Evolutionary conservation across 75 land plant genomes (phyloP).

Genomic region (Gnetum montanum): DNA sequence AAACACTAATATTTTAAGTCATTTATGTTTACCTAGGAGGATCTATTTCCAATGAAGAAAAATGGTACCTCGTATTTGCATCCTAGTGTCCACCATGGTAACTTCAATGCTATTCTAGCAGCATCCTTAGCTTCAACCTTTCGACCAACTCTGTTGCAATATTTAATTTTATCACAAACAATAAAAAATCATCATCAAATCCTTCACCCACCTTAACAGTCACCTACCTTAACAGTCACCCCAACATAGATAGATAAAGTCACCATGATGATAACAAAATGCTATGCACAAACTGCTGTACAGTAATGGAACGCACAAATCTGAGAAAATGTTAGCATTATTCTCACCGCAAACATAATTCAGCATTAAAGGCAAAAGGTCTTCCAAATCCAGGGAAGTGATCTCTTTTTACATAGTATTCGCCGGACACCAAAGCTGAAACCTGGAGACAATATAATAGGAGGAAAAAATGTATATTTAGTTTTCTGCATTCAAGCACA

Average conservation of each 20-base stretch:
- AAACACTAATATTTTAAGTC: not conserved
- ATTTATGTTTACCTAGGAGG: not conserved
- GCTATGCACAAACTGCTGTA: too few relatives aligned
- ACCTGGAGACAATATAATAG: constrained; percentile 42
- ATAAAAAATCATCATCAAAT: too few relatives aligned
- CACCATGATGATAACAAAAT: too few relatives aligned
- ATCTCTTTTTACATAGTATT: constrained; percentile 65
- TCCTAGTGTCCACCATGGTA: constrained; percentile 99
- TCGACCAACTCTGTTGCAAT: constrained; percentile 57
- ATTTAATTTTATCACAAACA: not conserved
- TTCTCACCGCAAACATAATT: constrained; percentile 69
- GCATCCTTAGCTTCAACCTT: constrained; percentile 83
- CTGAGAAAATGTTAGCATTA: not conserved
- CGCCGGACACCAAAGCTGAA: constrained; percentile 89
- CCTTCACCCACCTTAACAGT: too few relatives aligned
- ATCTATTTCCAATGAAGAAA: not conserved
- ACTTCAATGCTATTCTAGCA: constrained; percentile 74
- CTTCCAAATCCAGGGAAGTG: constrained; percentile 94
- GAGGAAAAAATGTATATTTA: not conserved
- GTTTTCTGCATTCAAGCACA: not conserved
- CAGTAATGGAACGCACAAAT: constrained; percentile 1
- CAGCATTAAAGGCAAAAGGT: constrained; percentile 84
- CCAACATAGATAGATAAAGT: not conserved
- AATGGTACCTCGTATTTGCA: constrained; percentile 51
- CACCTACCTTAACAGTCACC: not conserved